These are phyloP conservation scores for Penicillium crystallinum DNA, from an alignment of 495 filamentous ascomycete genomes.

Conservation along the genomic window DNA sequence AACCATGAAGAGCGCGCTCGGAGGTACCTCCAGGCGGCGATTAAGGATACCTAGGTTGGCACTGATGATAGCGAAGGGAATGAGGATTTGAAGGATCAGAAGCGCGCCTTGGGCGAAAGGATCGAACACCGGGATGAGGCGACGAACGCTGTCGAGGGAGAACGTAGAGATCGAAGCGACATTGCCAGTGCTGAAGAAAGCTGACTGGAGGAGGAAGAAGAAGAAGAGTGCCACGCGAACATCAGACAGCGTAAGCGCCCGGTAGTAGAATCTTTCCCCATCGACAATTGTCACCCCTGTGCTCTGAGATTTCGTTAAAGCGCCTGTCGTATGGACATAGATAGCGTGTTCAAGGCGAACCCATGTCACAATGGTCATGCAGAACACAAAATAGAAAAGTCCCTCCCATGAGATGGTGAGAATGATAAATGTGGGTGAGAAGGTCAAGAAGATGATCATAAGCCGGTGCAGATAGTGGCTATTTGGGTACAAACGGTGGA, in stretches of 20 bases:
- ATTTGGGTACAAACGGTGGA: constrained; percentile 76
- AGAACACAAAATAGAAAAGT: constrained; percentile 91
- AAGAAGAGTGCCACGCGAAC: constrained; percentile 88
- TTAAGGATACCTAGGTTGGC: constrained; percentile 95
- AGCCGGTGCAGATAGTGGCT: constrained; percentile 87
- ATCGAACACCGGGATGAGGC: constrained; percentile 90
- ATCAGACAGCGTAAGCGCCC: constrained; percentile 72
- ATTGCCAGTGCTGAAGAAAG: constrained; percentile 97
- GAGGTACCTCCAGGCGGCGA: constrained; percentile 71
- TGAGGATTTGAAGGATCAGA: constrained; percentile 82
- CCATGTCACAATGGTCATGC: constrained; percentile 78
- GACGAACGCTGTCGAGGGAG: constrained; percentile 82
- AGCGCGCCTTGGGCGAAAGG: constrained; percentile 90
- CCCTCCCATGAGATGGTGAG: constrained; percentile 98
- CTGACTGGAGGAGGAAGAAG: constrained; percentile 87
- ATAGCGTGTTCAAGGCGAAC: constrained; percentile 81
- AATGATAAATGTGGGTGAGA: constrained; percentile 89
- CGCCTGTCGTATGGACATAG: constrained; percentile 48
- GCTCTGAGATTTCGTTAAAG: constrained; percentile 21
- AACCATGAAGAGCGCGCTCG: constrained; percentile 84
- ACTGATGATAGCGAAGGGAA: constrained; percentile 90
- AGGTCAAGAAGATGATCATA: constrained; percentile 86
- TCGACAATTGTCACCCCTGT: constrained; percentile 27
- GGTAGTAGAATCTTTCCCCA: constrained; percentile 50
- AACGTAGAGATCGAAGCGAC: constrained; percentile 93